Conservation (phyloP, 176 grass and related monocot species). For the Lolium multiflorum region DNA sequence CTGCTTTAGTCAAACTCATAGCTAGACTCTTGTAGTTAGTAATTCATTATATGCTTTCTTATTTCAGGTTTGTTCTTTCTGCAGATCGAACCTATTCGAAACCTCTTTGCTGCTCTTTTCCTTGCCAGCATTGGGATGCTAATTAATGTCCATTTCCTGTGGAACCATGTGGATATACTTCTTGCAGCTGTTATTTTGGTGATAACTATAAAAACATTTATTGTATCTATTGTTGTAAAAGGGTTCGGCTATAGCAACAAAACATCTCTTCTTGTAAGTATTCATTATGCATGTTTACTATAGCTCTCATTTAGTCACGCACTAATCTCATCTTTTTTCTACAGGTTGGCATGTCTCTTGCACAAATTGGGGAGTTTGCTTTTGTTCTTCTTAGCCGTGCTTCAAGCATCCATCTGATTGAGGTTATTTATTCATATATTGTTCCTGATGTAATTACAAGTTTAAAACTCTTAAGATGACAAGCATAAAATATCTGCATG, state of each 20-base stretch:
- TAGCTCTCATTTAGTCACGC: constrained; percentile 8
- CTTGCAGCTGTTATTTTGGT: constrained; percentile 97
- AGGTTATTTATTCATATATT: constrained; percentile 63
- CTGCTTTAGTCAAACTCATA: constrained; percentile 24
- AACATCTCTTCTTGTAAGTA: constrained; percentile 97
- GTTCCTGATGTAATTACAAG: constrained; percentile 17
- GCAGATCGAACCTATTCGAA: constrained; percentile 99
- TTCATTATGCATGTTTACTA: neutral
- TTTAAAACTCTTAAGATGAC: neutral
- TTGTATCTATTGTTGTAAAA: constrained; percentile 88
- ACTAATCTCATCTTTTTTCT: constrained; percentile 19
- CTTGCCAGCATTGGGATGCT: constrained; percentile 99
- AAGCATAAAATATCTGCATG: constrained; percentile 8
- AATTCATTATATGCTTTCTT: constrained; percentile 78
- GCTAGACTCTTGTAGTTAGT: constrained; percentile 54
- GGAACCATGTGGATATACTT: constrained; percentile 99
- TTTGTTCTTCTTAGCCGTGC: constrained; percentile 99
- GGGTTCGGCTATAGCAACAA: constrained; percentile 98
- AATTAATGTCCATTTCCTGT: constrained; percentile 99
- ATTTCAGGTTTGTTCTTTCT: constrained; percentile 97
- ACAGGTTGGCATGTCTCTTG: constrained; percentile 99
- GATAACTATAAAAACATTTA: constrained; percentile 88
- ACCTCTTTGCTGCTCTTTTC: constrained; percentile 98
- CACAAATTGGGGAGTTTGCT: constrained; percentile 99
- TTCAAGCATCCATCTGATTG: constrained; percentile 97